A percentile compares a stretch with the other conserved stretches of the same genome.
These are phyloP conservation scores for Byssothecium circinans DNA, from an alignment of 2,329 filamentous ascomycete species.

Conservation along the genomic window DNA sequence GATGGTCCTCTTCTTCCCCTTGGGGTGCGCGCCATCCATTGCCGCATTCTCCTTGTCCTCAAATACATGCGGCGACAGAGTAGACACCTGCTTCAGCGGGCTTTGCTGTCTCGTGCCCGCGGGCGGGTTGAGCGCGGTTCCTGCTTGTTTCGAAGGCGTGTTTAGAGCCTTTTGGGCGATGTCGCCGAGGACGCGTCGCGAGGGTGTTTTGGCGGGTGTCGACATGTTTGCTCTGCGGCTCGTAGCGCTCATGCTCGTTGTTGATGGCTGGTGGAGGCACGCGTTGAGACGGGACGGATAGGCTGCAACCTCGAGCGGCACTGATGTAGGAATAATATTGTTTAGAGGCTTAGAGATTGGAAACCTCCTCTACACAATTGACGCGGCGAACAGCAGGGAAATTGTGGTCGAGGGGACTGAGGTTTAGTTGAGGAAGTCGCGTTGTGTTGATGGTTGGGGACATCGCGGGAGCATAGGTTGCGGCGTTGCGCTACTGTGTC, in stretches of 20 bases:
- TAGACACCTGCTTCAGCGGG: constrained; percentile 38
- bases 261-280: constrained; percentile 17
- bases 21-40: constrained; percentile 14
- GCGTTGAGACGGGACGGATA: constrained; percentile 21
- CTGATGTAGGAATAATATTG: background rate
- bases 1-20: constrained; percentile 41
- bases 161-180: constrained; percentile 39
- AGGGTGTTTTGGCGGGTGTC: constrained; percentile 30
- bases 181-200: constrained; percentile 40
- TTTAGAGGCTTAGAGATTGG: constrained; percentile 7
- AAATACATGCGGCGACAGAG: constrained; percentile 24
- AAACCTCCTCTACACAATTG: constrained; percentile 3
- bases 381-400: background rate
- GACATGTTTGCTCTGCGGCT: constrained; percentile 28
- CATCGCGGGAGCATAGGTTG: background rate
- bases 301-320: constrained; percentile 1
- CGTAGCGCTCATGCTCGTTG: constrained; percentile 24
- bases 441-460: background rate
- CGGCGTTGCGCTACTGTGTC: background rate
- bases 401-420: background rate
- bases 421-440: background rate
- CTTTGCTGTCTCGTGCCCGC: constrained; percentile 31
- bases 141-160: constrained; percentile 31
- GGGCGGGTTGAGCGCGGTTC: constrained; percentile 17
- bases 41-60: constrained; percentile 35